A percentile compares a stretch with the other conserved stretches of the same genome.
Evolutionary conservation across 2,329 filamentous ascomycete species (phyloP).

Genomic region (Periconia digitata): DNA sequence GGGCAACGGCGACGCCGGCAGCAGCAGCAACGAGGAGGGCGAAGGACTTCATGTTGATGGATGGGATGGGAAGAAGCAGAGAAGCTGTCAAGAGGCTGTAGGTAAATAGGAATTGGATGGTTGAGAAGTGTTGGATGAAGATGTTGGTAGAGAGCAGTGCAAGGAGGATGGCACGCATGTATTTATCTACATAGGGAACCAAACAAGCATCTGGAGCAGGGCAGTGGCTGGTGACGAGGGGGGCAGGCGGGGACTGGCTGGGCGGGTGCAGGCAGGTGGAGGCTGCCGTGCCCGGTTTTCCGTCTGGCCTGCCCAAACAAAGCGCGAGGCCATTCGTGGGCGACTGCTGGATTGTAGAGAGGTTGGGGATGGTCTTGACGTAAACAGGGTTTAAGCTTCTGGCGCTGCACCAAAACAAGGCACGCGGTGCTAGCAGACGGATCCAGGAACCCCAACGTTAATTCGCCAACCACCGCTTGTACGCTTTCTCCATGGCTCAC

Average conservation of each 20-base stretch:
- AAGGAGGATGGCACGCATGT: background rate
- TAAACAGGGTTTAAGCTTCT: constrained; percentile 21
- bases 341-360: too few relatives aligned
- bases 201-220: background rate
- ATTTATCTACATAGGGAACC: background rate
- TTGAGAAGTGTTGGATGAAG: constrained; percentile 8
- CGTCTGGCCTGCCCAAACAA: too few relatives aligned
- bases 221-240: constrained; percentile 10
- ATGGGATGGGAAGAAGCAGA: constrained; percentile 8
- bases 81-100: constrained; percentile 16
- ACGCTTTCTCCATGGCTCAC: background rate
- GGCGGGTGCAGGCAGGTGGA: too few relatives aligned
- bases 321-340: too few relatives aligned
- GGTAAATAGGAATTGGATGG: background rate
- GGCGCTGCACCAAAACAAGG: constrained; percentile 6
- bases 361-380: constrained; percentile 1
- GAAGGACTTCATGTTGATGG: constrained; percentile 43
- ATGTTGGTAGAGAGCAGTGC: too few relatives aligned
- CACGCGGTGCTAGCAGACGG: background rate
- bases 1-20: constrained; percentile 38
- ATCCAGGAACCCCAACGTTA: background rate
- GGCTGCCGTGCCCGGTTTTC: too few relatives aligned
- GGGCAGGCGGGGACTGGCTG: too few relatives aligned
- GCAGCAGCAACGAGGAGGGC: constrained; percentile 38
- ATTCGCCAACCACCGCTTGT: background rate